These are phyloP conservation scores for Colletotrichum karsti DNA, from an alignment of 2,329 filamentous ascomycete species.

Conservation along the genomic window DNA sequence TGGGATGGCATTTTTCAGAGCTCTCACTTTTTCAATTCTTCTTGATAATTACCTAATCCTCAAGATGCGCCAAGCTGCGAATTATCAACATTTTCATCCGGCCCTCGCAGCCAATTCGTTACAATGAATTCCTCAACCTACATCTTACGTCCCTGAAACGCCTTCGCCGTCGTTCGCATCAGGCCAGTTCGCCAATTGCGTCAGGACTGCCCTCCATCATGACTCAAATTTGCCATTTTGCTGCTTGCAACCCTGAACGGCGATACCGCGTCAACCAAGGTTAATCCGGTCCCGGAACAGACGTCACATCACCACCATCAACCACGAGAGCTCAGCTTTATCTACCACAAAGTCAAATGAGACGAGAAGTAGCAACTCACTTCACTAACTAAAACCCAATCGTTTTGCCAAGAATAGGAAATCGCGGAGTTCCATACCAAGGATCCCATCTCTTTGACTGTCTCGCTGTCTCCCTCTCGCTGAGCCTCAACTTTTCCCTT, in stretches of 20 bases:
- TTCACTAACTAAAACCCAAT: too few relatives aligned
- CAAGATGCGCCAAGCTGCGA: background rate
- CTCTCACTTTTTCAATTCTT: background rate
- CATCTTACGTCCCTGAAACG: conserved; percentile 26
- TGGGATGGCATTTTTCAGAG: background rate
- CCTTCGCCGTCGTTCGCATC: background rate
- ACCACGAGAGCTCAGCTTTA: too few relatives aligned
- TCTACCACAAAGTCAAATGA: too few relatives aligned
- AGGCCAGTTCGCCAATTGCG: background rate
- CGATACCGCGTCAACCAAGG: background rate
- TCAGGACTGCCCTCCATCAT: conserved; percentile 24
- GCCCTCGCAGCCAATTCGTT: background rate
- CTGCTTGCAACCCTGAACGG: background rate
- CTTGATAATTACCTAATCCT: conserved; percentile 14
- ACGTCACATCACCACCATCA: too few relatives aligned
- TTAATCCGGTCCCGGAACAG: background rate
- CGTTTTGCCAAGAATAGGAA: too few relatives aligned
- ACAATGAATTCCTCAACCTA: background rate
- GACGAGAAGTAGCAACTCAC: too few relatives aligned
- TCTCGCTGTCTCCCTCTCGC: too few relatives aligned
- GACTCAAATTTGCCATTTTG: conserved; percentile 14
- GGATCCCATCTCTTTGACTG: too few relatives aligned
- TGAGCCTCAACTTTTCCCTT: too few relatives aligned
- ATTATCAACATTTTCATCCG: background rate
- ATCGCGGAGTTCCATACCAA: too few relatives aligned